Conservation (phyloP, 2,329 filamentous ascomycete species). For the Colletotrichum truncatum region DNA sequence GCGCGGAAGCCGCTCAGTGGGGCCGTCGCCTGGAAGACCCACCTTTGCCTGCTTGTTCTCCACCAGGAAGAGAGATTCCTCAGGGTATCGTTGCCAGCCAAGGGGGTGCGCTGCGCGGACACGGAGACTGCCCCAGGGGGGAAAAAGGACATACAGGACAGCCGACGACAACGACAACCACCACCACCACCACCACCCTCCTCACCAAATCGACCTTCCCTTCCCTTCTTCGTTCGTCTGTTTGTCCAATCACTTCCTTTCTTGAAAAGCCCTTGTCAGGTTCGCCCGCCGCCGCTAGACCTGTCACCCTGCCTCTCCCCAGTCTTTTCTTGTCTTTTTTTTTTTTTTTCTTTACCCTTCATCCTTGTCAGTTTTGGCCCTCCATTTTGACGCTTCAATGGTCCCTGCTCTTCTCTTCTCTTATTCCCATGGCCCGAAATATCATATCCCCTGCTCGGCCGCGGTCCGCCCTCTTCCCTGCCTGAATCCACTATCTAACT, state of each 20-base stretch:
- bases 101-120: neutral
- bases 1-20: slow-evolving; percentile 28
- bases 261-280: slow-evolving; percentile 10
- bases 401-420: neutral
- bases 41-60: neutral
- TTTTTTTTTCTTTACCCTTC: no score
- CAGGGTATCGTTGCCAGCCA: neutral
- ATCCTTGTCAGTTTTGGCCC: neutral
- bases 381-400: neutral
- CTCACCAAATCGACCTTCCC: no score
- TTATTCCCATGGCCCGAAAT: neutral
- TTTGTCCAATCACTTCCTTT: no score
- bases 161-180: neutral
- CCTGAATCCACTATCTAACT: neutral
- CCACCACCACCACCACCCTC: slow-evolving; percentile 1
- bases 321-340: no score
- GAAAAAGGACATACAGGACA: neutral
- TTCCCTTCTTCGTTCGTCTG: neutral
- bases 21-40: slow-evolving; percentile 8
- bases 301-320: neutral
- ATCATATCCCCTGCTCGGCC: neutral
- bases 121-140: slow-evolving; percentile 21
- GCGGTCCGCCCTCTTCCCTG: neutral
- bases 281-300: slow-evolving; percentile 1
- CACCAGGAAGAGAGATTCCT: neutral